Evolutionary conservation across 2,329 filamentous ascomycete species (phyloP).

Genomic region (Coniochaeta sp.): DNA sequence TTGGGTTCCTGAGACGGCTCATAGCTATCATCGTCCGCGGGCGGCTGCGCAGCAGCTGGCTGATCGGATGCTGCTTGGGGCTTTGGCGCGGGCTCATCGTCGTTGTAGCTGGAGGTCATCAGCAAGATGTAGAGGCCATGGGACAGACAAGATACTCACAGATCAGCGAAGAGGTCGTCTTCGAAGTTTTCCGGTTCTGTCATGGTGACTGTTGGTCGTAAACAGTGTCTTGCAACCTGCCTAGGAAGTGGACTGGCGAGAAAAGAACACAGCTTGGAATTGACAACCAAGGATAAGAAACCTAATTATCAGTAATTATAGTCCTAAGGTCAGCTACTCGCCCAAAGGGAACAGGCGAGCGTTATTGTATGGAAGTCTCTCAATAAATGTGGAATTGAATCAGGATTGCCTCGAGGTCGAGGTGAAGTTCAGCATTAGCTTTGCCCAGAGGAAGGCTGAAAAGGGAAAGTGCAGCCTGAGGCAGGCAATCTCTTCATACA

Average conservation of each 20-base stretch:
- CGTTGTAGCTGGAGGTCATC: slow-evolving; percentile 46
- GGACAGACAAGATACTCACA: slow-evolving; percentile 45
- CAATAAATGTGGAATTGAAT: not conserved
- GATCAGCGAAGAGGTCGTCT: slow-evolving; percentile 85
- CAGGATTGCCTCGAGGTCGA: not conserved
- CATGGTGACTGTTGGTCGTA: slow-evolving; percentile 40
- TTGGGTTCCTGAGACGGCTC: slow-evolving; percentile 18
- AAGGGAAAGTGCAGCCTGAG: not conserved
- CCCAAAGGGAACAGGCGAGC: not conserved
- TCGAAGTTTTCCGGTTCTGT: slow-evolving; percentile 71
- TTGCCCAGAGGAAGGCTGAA: not conserved
- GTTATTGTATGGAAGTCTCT: not conserved
- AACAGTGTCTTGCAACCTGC: not conserved
- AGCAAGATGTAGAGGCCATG: slow-evolving; percentile 3
- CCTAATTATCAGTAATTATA: not conserved
- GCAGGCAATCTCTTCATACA: too few species aligned
- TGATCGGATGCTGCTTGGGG: slow-evolving; percentile 21
- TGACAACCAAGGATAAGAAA: not conserved
- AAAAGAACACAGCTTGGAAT: not conserved
- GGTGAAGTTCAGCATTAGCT: not conserved
- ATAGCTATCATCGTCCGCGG: slow-evolving; percentile 15
- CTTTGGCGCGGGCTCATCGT: slow-evolving; percentile 43
- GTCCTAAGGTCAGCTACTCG: not conserved
- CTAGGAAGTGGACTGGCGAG: not conserved
- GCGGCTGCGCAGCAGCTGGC: slow-evolving; percentile 3